Evolutionary conservation across 805 yeast species (phyloP).

Genomic region (Ogataea methylovora): DNA sequence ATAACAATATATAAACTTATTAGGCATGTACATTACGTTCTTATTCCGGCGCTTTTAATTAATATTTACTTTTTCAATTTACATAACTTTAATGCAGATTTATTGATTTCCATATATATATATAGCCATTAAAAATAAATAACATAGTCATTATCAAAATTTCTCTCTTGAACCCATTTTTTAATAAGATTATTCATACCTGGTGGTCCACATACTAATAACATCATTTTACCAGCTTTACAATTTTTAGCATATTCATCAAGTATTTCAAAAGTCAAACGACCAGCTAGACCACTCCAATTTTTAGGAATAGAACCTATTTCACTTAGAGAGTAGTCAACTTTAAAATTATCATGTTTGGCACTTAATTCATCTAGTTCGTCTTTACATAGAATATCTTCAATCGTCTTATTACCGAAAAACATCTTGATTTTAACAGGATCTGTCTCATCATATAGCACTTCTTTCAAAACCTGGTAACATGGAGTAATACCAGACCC

Average conservation of each 20-base stretch:
- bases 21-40: too few species aligned
- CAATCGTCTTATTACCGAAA: conserved; percentile 34
- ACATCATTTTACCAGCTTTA: conserved; percentile 22
- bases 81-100: not conserved
- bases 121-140: conserved; percentile 10
- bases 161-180: conserved; percentile 7
- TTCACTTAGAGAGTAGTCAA: conserved; percentile 32
- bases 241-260: conserved; percentile 17
- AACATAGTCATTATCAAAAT: conserved; percentile 10
- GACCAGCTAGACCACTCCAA: conserved; percentile 35
- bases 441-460: conserved; percentile 16
- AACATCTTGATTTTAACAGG: conserved; percentile 37
- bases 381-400: conserved; percentile 38
- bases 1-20: too few species aligned
- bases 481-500: conserved; percentile 53
- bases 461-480: conserved; percentile 43
- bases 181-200: conserved; percentile 23
- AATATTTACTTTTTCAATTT: not conserved
- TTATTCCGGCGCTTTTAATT: too few species aligned
- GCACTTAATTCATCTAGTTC: conserved; percentile 35
- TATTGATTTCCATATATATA: not conserved
- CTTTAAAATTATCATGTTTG: conserved; percentile 23
- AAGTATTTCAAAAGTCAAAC: conserved; percentile 32
- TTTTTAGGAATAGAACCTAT: conserved; percentile 5
- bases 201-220: conserved; percentile 46